phyloP scores from a whole-genome alignment of 2,329 filamentous ascomycete species.

The Fonsecaea pugnacius region DNA sequence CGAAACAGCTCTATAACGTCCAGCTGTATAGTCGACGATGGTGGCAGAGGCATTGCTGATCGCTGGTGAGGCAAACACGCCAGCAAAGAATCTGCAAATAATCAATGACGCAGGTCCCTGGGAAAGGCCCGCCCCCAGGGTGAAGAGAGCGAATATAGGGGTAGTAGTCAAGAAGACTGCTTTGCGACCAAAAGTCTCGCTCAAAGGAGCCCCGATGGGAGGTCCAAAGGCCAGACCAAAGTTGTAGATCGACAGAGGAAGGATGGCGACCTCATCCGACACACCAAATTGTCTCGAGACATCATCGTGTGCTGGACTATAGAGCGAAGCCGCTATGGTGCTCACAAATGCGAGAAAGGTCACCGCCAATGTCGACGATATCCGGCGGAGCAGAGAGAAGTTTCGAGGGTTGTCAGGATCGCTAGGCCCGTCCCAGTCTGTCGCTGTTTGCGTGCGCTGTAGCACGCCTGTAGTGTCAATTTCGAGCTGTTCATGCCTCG shows the following conservation, averaged over 20 bases:
- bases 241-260: slow-evolving; percentile 45
- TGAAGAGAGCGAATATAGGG: slow-evolving; percentile 45
- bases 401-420: slow-evolving; percentile 37
- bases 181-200: slow-evolving; percentile 45
- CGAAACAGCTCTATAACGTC: slow-evolving; percentile 30
- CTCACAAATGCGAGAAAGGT: slow-evolving; percentile 34
- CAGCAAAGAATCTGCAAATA: slow-evolving; percentile 39
- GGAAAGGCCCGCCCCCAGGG: slow-evolving; percentile 33
- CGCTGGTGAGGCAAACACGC: slow-evolving; percentile 37
- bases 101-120: slow-evolving; percentile 32
- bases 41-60: slow-evolving; percentile 39
- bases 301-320: slow-evolving; percentile 53
- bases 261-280: slow-evolving; percentile 39
- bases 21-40: slow-evolving; percentile 37
- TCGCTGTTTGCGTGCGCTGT: slow-evolving; percentile 7
- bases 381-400: slow-evolving; percentile 29
- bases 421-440: slow-evolving; percentile 32
- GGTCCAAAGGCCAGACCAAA: slow-evolving; percentile 46
- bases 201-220: slow-evolving; percentile 44
- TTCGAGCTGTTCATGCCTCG: slow-evolving; percentile 5
- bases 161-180: slow-evolving; percentile 44
- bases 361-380: slow-evolving; percentile 32
- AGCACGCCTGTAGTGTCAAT: slow-evolving; percentile 3
- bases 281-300: slow-evolving; percentile 52
- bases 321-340: slow-evolving; percentile 39